These are phyloP conservation scores for Saccharomyces pastorianus DNA, from an alignment of 1,139 yeast genomes.

Conservation along the genomic window DNA sequence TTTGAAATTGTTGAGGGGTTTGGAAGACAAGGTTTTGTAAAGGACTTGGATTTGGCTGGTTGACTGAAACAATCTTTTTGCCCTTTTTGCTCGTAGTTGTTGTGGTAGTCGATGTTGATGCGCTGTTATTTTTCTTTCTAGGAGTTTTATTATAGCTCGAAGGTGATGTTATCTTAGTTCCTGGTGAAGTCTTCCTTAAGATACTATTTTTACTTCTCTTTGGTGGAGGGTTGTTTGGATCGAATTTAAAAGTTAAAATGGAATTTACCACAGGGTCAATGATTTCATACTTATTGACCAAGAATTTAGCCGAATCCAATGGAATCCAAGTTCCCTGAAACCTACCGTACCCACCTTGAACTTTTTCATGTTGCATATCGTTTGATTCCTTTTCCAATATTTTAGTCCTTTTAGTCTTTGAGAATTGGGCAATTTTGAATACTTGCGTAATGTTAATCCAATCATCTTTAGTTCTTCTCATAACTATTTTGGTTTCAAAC, in stretches of 20 bases:
- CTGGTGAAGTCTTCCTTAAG: conserved; percentile 28
- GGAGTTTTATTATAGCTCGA: conserved; percentile 32
- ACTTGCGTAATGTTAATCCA: conserved; percentile 91
- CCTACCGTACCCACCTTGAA: conserved; percentile 92
- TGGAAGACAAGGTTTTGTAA: conserved; percentile 28
- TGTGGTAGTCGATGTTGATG: conserved; percentile 9
- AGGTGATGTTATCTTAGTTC: conserved; percentile 25
- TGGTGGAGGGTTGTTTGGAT: conserved; percentile 44
- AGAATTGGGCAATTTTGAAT: conserved; percentile 76
- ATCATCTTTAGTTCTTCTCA: conserved; percentile 74
- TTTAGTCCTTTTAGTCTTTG: conserved; percentile 78
- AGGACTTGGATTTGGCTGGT: conserved; percentile 29
- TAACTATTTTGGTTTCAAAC: conserved; percentile 32
- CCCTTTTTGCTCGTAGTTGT: conserved; percentile 21
- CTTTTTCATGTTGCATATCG: conserved; percentile 78
- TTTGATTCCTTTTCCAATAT: conserved; percentile 84
- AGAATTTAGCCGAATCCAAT: conserved; percentile 42
- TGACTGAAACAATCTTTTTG: conserved; percentile 5
- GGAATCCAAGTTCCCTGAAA: conserved; percentile 96
- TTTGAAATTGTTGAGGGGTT: conserved; percentile 25
- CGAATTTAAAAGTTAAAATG: conserved; percentile 42
- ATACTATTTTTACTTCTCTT: conserved; percentile 38
- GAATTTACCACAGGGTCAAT: conserved; percentile 46
- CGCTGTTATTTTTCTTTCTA: conserved; percentile 21
- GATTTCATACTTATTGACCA: conserved; percentile 48